phyloP scores from a whole-genome alignment of 2,329 filamentous ascomycete genomes.

The Cryphonectria parasitica region DNA sequence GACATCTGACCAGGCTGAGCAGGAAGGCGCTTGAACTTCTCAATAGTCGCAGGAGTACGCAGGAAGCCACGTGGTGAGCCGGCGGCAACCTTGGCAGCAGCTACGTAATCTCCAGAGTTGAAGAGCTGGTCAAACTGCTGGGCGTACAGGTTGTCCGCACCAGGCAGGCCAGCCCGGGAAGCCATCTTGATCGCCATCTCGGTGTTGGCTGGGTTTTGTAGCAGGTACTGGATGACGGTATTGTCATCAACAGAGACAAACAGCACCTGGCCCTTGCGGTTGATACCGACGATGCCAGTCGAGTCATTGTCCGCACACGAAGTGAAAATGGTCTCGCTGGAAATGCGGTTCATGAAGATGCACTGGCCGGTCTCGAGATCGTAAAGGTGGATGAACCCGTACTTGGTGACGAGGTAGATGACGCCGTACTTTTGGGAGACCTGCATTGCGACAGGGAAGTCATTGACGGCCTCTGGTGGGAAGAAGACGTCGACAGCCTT shows the following conservation, averaged over 20 bases:
- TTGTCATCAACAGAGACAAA: slow-evolving; percentile 92
- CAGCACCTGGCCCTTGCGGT: slow-evolving; percentile 95
- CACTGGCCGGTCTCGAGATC: slow-evolving; percentile 94
- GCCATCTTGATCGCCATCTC: slow-evolving; percentile 95
- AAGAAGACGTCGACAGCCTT: slow-evolving; percentile 98
- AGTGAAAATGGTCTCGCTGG: slow-evolving; percentile 98
- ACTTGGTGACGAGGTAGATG: slow-evolving; percentile 97
- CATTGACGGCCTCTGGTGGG: slow-evolving; percentile 90
- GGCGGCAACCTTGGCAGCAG: slow-evolving; percentile 93
- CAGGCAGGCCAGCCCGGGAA: slow-evolving; percentile 88
- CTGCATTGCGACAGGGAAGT: slow-evolving; percentile 98
- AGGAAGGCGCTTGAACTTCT: slow-evolving; percentile 88
- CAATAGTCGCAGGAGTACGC: slow-evolving; percentile 91
- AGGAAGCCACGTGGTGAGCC: slow-evolving; percentile 96
- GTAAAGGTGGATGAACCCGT: slow-evolving; percentile 98
- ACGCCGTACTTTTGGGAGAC: slow-evolving; percentile 96
- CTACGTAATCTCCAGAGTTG: slow-evolving; percentile 76
- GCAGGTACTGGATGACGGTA: slow-evolving; percentile 89
- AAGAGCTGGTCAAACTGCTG: slow-evolving; percentile 92
- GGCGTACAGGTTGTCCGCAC: slow-evolving; percentile 90
- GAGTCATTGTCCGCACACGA: slow-evolving; percentile 84
- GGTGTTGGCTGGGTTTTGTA: slow-evolving; percentile 94
- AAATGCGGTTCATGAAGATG: slow-evolving; percentile 99
- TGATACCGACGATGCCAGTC: slow-evolving; percentile 89
- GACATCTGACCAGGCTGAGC: slow-evolving; percentile 85